phyloP scores from a whole-genome alignment of 2,329 filamentous ascomycete genomes.

The Chaetomiaceae sp. region DNA sequence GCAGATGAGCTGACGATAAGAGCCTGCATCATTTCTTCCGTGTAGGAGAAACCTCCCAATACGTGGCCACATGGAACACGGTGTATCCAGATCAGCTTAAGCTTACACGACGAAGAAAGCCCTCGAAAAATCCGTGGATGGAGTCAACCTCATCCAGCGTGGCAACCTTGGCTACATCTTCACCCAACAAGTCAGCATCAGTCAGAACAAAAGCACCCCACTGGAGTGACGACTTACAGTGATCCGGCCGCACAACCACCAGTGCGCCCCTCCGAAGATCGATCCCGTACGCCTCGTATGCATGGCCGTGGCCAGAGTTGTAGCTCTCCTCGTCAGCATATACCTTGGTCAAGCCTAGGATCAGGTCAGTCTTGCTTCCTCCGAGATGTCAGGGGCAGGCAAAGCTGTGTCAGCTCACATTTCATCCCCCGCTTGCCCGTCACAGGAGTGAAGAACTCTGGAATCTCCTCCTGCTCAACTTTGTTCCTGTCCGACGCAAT shows the following conservation, averaged over 20 bases:
- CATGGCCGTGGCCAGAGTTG: conserved; percentile 51
- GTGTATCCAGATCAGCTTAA: too few relatives aligned
- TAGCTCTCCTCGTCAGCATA: conserved; percentile 54
- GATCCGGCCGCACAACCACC: conserved; percentile 56
- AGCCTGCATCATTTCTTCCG: too few relatives aligned
- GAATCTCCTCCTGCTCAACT: conserved; percentile 50
- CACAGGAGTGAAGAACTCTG: conserved; percentile 50
- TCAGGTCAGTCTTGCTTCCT: not conserved
- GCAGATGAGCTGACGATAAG: too few relatives aligned
- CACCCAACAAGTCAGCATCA: not conserved
- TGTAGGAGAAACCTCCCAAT: too few relatives aligned
- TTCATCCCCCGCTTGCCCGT: conserved; percentile 52
- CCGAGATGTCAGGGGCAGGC: not conserved
- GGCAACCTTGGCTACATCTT: conserved; percentile 21
- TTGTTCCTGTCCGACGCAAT: conserved; percentile 44
- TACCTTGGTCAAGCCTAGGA: conserved; percentile 52
- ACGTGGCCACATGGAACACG: too few relatives aligned
- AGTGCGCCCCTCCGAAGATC: conserved; percentile 42
- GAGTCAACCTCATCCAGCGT: conserved; percentile 16
- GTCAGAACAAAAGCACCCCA: not conserved
- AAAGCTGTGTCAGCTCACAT: conserved; percentile 35
- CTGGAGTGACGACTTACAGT: conserved; percentile 42
- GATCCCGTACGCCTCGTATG: conserved; percentile 54
- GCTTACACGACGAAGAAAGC: conserved; percentile 1
- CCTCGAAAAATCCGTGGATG: conserved; percentile 15